Percentiles rank a stretch among this genome's conserved stretches.
These are phyloP conservation scores for Oryza meridionalis DNA, from an alignment of 176 grass and related monocot genomes.

Conservation along the genomic window DNA sequence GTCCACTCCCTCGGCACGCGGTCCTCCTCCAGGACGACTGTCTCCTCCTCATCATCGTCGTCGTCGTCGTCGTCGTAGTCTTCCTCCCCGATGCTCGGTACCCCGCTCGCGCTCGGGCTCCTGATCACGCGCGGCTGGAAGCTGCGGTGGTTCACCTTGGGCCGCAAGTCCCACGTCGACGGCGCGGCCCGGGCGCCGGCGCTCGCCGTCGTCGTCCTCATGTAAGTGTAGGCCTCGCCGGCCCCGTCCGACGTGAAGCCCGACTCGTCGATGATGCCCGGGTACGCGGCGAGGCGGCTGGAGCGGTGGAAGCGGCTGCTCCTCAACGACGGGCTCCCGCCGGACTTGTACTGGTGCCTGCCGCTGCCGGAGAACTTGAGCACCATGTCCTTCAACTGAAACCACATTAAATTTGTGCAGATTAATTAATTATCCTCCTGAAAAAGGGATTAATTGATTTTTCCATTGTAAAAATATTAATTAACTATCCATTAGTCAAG, in stretches of 20 bases:
- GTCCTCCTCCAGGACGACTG: constrained; percentile 65
- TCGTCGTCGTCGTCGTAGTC: constrained; percentile 15
- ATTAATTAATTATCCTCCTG: not conserved
- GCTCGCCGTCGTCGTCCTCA: constrained; percentile 27
- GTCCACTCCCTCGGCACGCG: constrained; percentile 87
- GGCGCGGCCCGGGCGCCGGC: constrained; percentile 23
- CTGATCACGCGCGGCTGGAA: constrained; percentile 52
- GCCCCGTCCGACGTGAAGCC: constrained; percentile 58
- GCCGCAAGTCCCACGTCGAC: constrained; percentile 58
- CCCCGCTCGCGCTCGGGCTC: constrained; percentile 53
- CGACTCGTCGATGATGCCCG: constrained; percentile 59
- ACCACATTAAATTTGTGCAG: constrained; percentile 33
- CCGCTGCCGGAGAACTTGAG: constrained; percentile 88
- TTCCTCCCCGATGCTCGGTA: constrained; percentile 42
- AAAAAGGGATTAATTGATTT: not conserved
- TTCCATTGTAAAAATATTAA: not conserved
- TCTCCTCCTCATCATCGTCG: constrained; percentile 30
- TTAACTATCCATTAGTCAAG: not conserved
- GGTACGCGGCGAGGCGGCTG: constrained; percentile 55
- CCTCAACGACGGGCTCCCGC: constrained; percentile 58
- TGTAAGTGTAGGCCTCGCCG: constrained; percentile 52
- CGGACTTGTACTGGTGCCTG: constrained; percentile 72
- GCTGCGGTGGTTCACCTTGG: constrained; percentile 33
- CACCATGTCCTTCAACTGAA: constrained; percentile 99
- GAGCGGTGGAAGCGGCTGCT: constrained; percentile 64